Evolutionary conservation across 2,329 filamentous ascomycete species (phyloP).

Genomic region (Epichloe festucae): DNA sequence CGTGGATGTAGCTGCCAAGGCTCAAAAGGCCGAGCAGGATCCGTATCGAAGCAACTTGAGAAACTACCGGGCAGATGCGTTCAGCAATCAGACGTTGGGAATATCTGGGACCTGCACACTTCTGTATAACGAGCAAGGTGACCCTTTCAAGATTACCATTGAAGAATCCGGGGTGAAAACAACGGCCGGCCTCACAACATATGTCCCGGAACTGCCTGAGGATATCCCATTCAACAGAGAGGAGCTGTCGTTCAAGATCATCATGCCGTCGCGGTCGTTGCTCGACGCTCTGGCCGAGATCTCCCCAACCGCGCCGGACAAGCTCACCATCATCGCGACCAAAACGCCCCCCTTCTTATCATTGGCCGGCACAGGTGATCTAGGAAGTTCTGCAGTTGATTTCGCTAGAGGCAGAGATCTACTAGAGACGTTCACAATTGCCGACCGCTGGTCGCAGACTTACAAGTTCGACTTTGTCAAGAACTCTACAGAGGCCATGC

Average conservation of each 20-base stretch:
- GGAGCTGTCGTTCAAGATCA: conserved; percentile 77
- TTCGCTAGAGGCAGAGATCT: conserved; percentile 52
- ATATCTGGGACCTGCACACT: conserved; percentile 79
- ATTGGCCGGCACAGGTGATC: conserved; percentile 47
- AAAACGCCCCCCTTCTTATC: conserved; percentile 59
- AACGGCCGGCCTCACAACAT: conserved; percentile 81
- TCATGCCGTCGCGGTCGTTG: conserved; percentile 70
- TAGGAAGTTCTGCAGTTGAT: conserved; percentile 52
- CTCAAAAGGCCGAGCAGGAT: conserved; percentile 45
- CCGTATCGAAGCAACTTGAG: conserved; percentile 48
- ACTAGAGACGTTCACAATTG: conserved; percentile 62
- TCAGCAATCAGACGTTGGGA: conserved; percentile 70
- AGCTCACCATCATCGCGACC: conserved; percentile 55
- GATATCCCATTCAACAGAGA: conserved; percentile 83
- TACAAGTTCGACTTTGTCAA: conserved; percentile 85
- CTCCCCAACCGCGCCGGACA: conserved; percentile 55
- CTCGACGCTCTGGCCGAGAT: conserved; percentile 61
- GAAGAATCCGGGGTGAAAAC: conserved; percentile 80
- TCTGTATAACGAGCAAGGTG: conserved; percentile 60
- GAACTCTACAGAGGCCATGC: conserved; percentile 84
- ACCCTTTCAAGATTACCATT: conserved; percentile 71
- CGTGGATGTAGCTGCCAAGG: conserved; percentile 50
- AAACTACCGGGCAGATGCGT: conserved; percentile 57
- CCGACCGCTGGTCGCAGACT: conserved; percentile 47
- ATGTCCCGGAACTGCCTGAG: conserved; percentile 59